These are phyloP conservation scores for Blastobotrys serpentis DNA, from an alignment of 1,139 yeast genomes.

Conservation along the genomic window DNA sequence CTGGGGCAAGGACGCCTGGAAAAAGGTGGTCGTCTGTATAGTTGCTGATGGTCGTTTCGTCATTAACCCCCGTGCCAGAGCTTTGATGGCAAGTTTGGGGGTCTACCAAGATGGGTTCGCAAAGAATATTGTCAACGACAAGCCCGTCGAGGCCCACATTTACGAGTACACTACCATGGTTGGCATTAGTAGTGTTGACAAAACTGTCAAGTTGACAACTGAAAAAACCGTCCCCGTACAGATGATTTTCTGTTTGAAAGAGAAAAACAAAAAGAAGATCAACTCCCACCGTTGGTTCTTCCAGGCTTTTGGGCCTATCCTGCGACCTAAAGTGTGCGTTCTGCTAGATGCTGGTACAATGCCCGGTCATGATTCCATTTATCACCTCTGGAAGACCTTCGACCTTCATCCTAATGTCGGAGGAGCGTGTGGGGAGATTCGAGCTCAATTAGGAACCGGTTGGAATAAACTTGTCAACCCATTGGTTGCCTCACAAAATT, in stretches of 20 bases:
- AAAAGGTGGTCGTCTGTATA: conserved; percentile 84
- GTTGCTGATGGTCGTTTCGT: conserved; percentile 93
- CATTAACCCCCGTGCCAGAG: conserved; percentile 76
- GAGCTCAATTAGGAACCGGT: conserved; percentile 86
- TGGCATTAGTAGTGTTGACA: conserved; percentile 77
- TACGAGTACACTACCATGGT: conserved; percentile 94
- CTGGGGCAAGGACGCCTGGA: conserved; percentile 98
- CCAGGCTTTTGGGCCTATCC: conserved; percentile 84
- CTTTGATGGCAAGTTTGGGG: conserved; percentile 87
- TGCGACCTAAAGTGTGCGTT: conserved; percentile 84
- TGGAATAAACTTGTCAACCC: conserved; percentile 83
- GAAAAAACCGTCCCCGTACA: conserved; percentile 91
- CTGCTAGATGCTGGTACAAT: conserved; percentile 90
- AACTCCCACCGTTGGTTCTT: conserved; percentile 95
- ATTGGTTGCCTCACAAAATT: conserved; percentile 91
- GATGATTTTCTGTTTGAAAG: conserved; percentile 84
- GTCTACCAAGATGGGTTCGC: conserved; percentile 96
- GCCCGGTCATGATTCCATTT: conserved; percentile 79
- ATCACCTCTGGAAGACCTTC: conserved; percentile 94
- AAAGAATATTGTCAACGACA: conserved; percentile 85
- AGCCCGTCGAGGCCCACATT: conserved; percentile 85
- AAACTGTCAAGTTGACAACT: conserved; percentile 75
- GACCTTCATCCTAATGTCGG: conserved; percentile 95
- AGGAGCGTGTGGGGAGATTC: conserved; percentile 97
- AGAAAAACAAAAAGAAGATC: conserved; percentile 82